Percentiles rank a stretch among this genome's conserved stretches.
phyloP scores from a whole-genome alignment of 805 yeast genomes.

The Brettanomyces anomalus region DNA sequence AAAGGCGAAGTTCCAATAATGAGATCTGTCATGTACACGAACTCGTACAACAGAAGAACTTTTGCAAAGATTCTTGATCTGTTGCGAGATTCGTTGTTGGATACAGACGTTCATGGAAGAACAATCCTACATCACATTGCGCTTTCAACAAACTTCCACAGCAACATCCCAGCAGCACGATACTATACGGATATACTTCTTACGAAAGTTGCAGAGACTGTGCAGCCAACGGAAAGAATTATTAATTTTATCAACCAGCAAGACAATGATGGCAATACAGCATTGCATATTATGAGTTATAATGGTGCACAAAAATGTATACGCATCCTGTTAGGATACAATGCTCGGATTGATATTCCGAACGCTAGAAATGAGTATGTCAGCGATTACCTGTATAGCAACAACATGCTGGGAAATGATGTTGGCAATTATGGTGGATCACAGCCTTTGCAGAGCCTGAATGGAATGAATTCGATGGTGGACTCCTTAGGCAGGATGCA shows the following conservation, averaged over 20 bases:
- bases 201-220: constrained; percentile 55
- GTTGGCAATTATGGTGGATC: neutral
- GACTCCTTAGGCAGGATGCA: neutral
- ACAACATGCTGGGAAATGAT: constrained; percentile 1
- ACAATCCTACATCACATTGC: constrained; percentile 86
- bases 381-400: constrained; percentile 29
- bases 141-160: constrained; percentile 51
- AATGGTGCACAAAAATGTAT: constrained; percentile 38
- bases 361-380: constrained; percentile 36
- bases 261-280: constrained; percentile 49
- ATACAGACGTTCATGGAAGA: constrained; percentile 62
- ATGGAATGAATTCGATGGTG: neutral
- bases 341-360: constrained; percentile 43
- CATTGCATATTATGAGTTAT: constrained; percentile 41
- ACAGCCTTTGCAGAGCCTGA: neutral
- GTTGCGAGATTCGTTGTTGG: constrained; percentile 67
- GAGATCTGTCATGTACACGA: constrained; percentile 78
- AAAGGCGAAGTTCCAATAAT: constrained; percentile 84
- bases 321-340: constrained; percentile 36
- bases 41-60: constrained; percentile 71
- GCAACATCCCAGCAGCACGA: constrained; percentile 68
- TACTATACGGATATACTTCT: constrained; percentile 74
- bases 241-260: constrained; percentile 48
- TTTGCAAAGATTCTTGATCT: constrained; percentile 74
- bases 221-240: constrained; percentile 52